Evolutionary conservation across 148 eudicot species (phyloP).

Genomic region (Beta vulgaris): DNA sequence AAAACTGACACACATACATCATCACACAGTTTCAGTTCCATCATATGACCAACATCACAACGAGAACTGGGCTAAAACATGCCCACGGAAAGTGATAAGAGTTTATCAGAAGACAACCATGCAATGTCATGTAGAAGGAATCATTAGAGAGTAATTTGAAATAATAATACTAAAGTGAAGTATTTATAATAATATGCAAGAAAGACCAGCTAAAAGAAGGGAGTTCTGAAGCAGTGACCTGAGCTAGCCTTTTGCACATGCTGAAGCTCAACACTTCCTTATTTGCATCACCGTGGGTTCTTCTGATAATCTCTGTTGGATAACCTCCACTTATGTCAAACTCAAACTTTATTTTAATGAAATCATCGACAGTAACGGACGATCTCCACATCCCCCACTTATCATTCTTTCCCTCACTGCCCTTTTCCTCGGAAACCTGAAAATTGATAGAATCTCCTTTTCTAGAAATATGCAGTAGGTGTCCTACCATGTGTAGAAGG

Average conservation of each 20-base stretch:
- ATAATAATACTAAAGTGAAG: neutral
- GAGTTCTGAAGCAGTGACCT: slow-evolving; percentile 45
- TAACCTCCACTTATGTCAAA: slow-evolving; percentile 45
- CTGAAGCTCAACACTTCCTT: slow-evolving; percentile 78
- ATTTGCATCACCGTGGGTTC: slow-evolving; percentile 33
- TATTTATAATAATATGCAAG: neutral
- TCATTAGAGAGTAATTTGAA: neutral
- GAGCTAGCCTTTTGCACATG: slow-evolving; percentile 77
- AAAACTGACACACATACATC: neutral
- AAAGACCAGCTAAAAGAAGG: neutral
- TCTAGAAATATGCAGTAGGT: slow-evolving; percentile 46
- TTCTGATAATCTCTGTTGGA: slow-evolving; percentile 30
- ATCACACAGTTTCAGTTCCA: neutral
- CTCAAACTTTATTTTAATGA: slow-evolving; percentile 55
- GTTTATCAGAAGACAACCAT: neutral
- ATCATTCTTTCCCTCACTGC: slow-evolving; percentile 54
- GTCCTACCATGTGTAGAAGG: slow-evolving; percentile 82
- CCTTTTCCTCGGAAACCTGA: slow-evolving; percentile 47
- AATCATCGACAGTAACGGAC: slow-evolving; percentile 43
- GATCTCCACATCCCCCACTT: slow-evolving; percentile 61
- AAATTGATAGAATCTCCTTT: slow-evolving; percentile 53
- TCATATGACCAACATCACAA: neutral
- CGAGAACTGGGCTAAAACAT: neutral
- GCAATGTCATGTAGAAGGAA: neutral
- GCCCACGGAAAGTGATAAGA: no score